Evolutionary conservation across 2,329 filamentous ascomycete genomes (phyloP).

Genomic region (Calonectria fujianensis): DNA sequence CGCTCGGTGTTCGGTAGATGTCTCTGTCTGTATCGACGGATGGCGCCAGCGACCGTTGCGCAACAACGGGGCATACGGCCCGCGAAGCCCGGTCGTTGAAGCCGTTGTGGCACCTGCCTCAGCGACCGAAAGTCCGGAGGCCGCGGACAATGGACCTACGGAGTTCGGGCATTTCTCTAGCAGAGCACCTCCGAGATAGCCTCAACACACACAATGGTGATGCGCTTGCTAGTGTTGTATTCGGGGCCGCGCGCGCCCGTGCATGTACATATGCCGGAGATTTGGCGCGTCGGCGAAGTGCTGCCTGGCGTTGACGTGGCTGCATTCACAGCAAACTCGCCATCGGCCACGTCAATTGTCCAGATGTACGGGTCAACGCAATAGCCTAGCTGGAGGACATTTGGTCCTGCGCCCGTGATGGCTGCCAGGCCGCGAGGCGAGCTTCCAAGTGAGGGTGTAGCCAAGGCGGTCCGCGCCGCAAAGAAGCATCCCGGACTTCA

Average conservation of each 20-base stretch:
- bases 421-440: conserved; percentile 12
- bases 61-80: conserved; percentile 17
- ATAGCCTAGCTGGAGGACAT: not conserved
- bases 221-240: not conserved
- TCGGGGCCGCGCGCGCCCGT: not conserved
- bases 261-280: not conserved
- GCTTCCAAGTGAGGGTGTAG: not conserved
- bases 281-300: conserved; percentile 1
- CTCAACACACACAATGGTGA: conserved; percentile 2
- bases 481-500: conserved; percentile 19
- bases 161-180: not conserved
- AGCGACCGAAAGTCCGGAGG: conserved; percentile 16
- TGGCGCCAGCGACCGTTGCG: conserved; percentile 5
- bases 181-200: not conserved
- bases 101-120: not conserved
- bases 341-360: conserved; percentile 9
- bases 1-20: not conserved
- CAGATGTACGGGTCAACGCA: not conserved
- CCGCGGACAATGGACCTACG: too few species aligned
- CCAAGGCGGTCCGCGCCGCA: not conserved
- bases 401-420: not conserved
- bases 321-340: not conserved
- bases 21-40: not conserved
- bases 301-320: conserved; percentile 27
- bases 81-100: not conserved